phyloP scores from a whole-genome alignment of 1,284 basidiomycete genomes.

The Rhodotorula sp. region DNA sequence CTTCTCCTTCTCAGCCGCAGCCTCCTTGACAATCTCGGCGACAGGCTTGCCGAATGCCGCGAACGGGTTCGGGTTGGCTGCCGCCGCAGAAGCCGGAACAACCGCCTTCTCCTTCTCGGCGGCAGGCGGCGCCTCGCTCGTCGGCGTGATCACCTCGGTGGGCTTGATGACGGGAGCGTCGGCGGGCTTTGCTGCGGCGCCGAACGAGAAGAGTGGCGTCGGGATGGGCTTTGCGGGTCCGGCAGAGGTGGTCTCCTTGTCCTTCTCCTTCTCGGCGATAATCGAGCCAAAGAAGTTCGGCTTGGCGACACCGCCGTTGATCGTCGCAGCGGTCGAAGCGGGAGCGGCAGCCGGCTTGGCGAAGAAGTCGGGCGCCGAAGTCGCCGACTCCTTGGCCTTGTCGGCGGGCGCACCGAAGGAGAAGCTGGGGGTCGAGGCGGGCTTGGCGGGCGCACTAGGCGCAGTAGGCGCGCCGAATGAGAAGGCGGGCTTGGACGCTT shows the following conservation, averaged over 20 bases:
- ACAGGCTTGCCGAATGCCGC: slow-evolving; percentile 40
- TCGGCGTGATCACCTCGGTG: slow-evolving; percentile 8
- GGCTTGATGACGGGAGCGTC: slow-evolving; percentile 4
- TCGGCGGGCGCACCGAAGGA: slow-evolving; percentile 6
- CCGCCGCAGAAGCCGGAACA: background rate
- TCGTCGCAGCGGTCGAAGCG: background rate
- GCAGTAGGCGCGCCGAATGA: slow-evolving; percentile 15
- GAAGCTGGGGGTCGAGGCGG: background rate
- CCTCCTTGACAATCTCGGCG: slow-evolving; percentile 2
- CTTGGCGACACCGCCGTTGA: slow-evolving; percentile 1
- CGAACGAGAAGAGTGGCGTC: slow-evolving; percentile 25
- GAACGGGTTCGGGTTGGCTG: slow-evolving; percentile 29
- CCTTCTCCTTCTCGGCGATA: slow-evolving; percentile 25
- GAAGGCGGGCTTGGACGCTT: slow-evolving; percentile 10
- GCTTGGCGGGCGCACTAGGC: background rate
- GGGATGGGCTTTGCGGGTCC: background rate
- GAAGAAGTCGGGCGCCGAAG: slow-evolving; percentile 26
- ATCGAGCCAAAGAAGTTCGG: slow-evolving; percentile 38
- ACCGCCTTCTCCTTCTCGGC: slow-evolving; percentile 5
- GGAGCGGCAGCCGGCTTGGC: slow-evolving; percentile 3
- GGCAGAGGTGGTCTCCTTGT: background rate
- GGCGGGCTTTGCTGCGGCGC: background rate
- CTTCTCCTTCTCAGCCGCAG: background rate
- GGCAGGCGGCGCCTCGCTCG: background rate
- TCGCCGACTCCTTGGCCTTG: background rate